Percentiles rank a stretch among this genome's conserved stretches.
These are phyloP conservation scores for Boletus barrowsii DNA, from an alignment of 768 basidiomycete species.

Conservation along the genomic window DNA sequence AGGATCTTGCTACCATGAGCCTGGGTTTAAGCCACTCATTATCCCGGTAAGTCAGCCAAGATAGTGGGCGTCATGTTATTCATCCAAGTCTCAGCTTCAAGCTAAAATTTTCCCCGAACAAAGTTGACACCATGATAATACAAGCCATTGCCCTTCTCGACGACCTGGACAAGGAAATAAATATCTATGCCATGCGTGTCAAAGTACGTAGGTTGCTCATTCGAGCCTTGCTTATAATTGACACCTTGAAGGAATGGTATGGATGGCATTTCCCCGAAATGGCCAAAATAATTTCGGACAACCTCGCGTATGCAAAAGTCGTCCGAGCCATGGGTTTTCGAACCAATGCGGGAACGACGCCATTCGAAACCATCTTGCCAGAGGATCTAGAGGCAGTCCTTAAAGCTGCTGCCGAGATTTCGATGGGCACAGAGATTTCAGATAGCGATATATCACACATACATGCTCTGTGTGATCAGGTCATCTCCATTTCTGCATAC, in stretches of 20 bases:
- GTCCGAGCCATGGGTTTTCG: constrained; percentile 95
- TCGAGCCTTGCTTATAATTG: background rate
- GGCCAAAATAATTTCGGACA: constrained; percentile 97
- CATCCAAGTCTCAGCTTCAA: constrained; percentile 69
- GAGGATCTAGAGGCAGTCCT: constrained; percentile 95
- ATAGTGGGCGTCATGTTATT: constrained; percentile 2
- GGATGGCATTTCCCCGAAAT: constrained; percentile 99
- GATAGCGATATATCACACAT: constrained; percentile 97
- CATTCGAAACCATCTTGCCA: constrained; percentile 87
- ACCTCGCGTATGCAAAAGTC: constrained; percentile 93
- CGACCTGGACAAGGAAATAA: constrained; percentile 99
- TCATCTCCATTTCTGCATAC: constrained; percentile 94
- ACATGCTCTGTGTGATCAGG: constrained; percentile 94
- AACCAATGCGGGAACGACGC: constrained; percentile 84
- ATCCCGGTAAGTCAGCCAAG: constrained; percentile 60
- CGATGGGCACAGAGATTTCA: constrained; percentile 99
- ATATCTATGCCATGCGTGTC: constrained; percentile 98
- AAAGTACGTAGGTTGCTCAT: constrained; percentile 60
- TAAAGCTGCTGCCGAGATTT: constrained; percentile 95
- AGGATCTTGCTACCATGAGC: constrained; percentile 96
- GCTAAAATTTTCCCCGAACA: constrained; percentile 99
- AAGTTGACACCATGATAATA: constrained; percentile 99
- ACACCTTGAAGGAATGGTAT: constrained; percentile 86
- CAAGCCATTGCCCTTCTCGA: constrained; percentile 98
- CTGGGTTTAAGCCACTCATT: constrained; percentile 96